Percentiles rank a stretch among this genome's conserved stretches.
These are phyloP conservation scores for Chrysoporthe deuterocubensis DNA, from an alignment of 2,329 filamentous ascomycete species.

Conservation along the genomic window DNA sequence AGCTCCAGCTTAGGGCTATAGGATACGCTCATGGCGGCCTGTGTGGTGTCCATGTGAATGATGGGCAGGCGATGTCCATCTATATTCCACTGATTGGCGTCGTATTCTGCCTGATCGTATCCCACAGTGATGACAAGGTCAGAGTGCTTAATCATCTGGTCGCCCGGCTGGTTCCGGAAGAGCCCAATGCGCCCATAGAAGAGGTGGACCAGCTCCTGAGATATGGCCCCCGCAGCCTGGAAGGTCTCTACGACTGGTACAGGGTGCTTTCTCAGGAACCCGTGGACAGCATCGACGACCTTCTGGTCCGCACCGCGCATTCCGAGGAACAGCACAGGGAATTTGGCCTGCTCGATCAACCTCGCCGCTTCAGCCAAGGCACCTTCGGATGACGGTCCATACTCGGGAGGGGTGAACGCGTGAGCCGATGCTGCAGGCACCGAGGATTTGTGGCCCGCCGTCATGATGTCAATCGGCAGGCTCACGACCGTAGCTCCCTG, in stretches of 20 bases:
- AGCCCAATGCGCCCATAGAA: constrained; percentile 53
- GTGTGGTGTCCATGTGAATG: constrained; percentile 49
- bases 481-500: constrained; percentile 49
- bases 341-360: constrained; percentile 40
- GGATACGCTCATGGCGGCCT: constrained; percentile 44
- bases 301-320: constrained; percentile 45
- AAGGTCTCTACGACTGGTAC: constrained; percentile 55
- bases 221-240: constrained; percentile 52
- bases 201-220: constrained; percentile 46
- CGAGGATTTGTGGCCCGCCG: constrained; percentile 39
- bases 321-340: constrained; percentile 51
- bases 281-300: constrained; percentile 46
- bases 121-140: constrained; percentile 50
- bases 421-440: constrained; percentile 43
- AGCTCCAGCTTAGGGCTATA: constrained; percentile 48
- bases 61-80: constrained; percentile 40
- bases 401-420: constrained; percentile 46
- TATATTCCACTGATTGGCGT: constrained; percentile 50
- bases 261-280: constrained; percentile 45
- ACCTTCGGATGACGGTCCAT: constrained; percentile 42
- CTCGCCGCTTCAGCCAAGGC: constrained; percentile 40
- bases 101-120: constrained; percentile 53
- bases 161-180: constrained; percentile 53
- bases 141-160: constrained; percentile 47
- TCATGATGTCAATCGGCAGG: constrained; percentile 50